Conservation (phyloP, 306 rosid genomes). For the Cicer judaicum region DNA sequence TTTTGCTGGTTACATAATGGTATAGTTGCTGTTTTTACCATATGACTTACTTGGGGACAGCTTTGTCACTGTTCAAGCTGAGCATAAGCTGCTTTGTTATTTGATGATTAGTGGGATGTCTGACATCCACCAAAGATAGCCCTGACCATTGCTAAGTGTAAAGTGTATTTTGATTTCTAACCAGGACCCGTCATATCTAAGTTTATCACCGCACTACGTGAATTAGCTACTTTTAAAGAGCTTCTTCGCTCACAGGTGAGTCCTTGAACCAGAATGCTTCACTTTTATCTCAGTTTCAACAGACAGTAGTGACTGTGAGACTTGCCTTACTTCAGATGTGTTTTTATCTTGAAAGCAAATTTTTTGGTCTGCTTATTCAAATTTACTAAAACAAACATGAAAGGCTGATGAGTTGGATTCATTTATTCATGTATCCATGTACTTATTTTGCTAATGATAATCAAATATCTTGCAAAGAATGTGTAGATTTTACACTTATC, state of each 20-base stretch:
- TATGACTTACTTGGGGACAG: constrained; percentile 24
- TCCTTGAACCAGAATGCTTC: constrained; percentile 38
- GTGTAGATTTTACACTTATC: background rate
- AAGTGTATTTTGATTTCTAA: constrained; percentile 43
- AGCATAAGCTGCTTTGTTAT: constrained; percentile 33
- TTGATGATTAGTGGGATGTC: constrained; percentile 26
- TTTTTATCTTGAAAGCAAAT: constrained; percentile 32
- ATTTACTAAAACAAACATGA: constrained; percentile 11
- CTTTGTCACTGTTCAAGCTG: constrained; percentile 40
- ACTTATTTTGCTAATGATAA: constrained; percentile 10
- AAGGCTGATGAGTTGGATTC: constrained; percentile 19
- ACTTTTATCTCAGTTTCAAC: constrained; percentile 28
- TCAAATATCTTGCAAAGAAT: constrained; percentile 13
- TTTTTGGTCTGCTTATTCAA: constrained; percentile 30
- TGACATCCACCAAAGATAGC: constrained; percentile 16
- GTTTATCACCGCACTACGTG: constrained; percentile 73
- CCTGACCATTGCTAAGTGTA: constrained; percentile 26
- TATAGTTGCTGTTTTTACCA: constrained; percentile 20
- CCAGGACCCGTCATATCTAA: constrained; percentile 95
- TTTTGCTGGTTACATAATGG: constrained; percentile 9
- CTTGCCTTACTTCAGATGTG: constrained; percentile 26
- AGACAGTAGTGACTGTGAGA: constrained; percentile 20
- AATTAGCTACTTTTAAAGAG: constrained; percentile 92
- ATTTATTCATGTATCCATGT: constrained; percentile 5
- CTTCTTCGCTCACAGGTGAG: constrained; percentile 96